Evolutionary conservation across 352 stramenopile species (phyloP), one percentile per base, ranked within the genome.

Genomic region (Pythium coloratum): DNA sequence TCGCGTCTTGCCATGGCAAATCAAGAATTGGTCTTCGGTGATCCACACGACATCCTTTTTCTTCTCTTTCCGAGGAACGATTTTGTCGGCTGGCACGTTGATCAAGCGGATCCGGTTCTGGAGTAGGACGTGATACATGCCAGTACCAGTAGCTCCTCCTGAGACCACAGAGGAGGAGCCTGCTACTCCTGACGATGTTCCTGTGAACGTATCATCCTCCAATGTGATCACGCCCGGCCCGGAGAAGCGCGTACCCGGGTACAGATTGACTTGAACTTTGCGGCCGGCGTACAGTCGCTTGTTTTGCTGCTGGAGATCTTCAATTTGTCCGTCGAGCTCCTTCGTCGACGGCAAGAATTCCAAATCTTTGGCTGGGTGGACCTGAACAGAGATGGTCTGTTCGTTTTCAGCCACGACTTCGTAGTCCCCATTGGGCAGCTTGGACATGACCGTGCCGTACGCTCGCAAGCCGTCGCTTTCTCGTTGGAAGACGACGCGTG

Each of bases 241-340:
- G 0, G 73, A 88, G 62, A 93, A 91, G 6, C 78, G 79, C n/a
- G 73, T 91, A 7, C 82, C 83, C 0, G 81, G 81, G 64, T 93
- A 90, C 55, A 93, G 40, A 50, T 82, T 89, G 55, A 91, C 81
- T 49, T 91, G 76, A 28, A 93, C 81, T 50, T 87, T 89, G 38
- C 84, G 77, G 3, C 85, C 85, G 5, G 77, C 83, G 67, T 88
- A 93, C 3, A 91, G 66, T 20, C 73, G 58, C 50, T 76, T 86
- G 47, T 70, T 70, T 20, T 67, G 66, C 20, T 73, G 63, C 20
- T 77, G 70, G 4, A 93, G 66, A 58, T 90, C 79, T 2, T 54
- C 59, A 3, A 80, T 67, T 55, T 93, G 85, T 7, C 70, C 75
- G n/a, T 83, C 71, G 7, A 93, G 67, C 32, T 91, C 85, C 18